Conservation (phyloP, 2,329 filamentous ascomycete genomes). For the Pleoardoris graminearum region DNA sequence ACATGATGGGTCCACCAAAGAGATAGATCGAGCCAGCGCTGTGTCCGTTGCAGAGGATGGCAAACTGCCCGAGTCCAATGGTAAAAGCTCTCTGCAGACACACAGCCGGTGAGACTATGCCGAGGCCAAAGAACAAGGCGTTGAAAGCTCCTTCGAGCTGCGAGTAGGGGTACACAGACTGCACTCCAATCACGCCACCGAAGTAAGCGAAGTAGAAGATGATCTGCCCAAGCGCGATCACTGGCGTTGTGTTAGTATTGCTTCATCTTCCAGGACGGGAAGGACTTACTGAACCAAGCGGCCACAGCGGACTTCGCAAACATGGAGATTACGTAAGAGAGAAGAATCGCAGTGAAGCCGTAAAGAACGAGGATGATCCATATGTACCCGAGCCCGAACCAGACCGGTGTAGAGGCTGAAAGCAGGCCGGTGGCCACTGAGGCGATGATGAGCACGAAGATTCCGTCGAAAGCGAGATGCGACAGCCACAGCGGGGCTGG, state of each 20-base stretch:
- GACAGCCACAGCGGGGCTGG: conserved; percentile 81
- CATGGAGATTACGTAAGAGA: conserved; percentile 79
- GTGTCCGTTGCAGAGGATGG: conserved; percentile 66
- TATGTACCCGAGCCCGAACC: conserved; percentile 78
- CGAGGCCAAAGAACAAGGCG: conserved; percentile 28
- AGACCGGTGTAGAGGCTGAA: conserved; percentile 58
- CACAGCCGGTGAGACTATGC: conserved; percentile 25
- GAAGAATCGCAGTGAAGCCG: conserved; percentile 72
- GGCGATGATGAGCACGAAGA: conserved; percentile 67
- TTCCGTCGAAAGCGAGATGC: conserved; percentile 77
- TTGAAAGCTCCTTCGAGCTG: conserved; percentile 25
- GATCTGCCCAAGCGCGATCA: conserved; percentile 74
- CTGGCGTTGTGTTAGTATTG: conserved; percentile 52
- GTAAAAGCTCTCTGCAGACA: conserved; percentile 23
- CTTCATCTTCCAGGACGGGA: neutral
- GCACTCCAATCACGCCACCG: conserved; percentile 27
- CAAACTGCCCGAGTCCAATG: conserved; percentile 60
- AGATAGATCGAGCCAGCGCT: conserved; percentile 67
- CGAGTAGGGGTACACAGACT: conserved; percentile 20
- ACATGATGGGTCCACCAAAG: conserved; percentile 82
- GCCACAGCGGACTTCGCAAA: conserved; percentile 71
- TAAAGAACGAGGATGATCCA: conserved; percentile 80
- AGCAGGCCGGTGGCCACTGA: conserved; percentile 68
- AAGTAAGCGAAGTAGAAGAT: conserved; percentile 51
- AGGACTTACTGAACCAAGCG: conserved; percentile 58